Base-by-base conservation (phyloP, 2,329 filamentous ascomycete genomes). In the Venturia asperata region DNA sequence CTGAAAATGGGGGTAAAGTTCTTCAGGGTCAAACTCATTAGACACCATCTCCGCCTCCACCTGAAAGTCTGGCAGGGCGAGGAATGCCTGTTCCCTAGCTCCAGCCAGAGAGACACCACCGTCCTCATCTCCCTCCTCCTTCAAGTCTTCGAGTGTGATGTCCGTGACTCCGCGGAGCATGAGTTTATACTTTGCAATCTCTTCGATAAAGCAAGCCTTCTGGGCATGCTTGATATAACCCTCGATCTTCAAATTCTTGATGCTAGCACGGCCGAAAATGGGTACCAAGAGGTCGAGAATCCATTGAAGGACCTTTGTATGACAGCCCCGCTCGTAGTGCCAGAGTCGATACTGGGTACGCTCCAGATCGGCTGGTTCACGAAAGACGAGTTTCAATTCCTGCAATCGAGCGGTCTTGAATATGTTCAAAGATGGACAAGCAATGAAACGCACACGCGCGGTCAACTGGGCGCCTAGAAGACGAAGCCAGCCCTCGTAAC, bases 51-150 rank as follows among this genome's bases (percentile, higher is more conserved):
- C 24, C 37, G 24, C 2, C 15, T 61, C 37, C n/a, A n/a, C 58
- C 13, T 27, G 27, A 10, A 41, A 61, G 3, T 42, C 39, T 1
- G 58, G 58, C 58, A 61, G 2, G n/a, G 39, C 58, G 11, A 61
- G 30, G 58, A 42, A 5, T 2, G 37, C 37, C 24, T 61, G 11
- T n/a, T 17, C 58, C 13, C 37, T 42, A 9, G 58, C 21, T n/a
- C 58, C 37, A 19, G 17, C n/a, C n/a, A 61, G n/a, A 34, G 37
- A 61, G 17, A 61, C 58, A 61, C 58, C 58, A 24, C 58, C 58
- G 1, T 37, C 19, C 27, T 45, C 60, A 21, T 43, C 24, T 6
- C 42, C 27, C 1, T 61, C 60, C 27, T 61, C 60, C 24, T 21
- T 27, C 39, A 61, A 45, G n/a, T 42, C 37, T 37, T 61, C 60